Evolutionary conservation across 306 rosid genomes (phyloP), one percentile per base, ranked within the genome.

Genomic region (Erythrophleum fordii): DNA sequence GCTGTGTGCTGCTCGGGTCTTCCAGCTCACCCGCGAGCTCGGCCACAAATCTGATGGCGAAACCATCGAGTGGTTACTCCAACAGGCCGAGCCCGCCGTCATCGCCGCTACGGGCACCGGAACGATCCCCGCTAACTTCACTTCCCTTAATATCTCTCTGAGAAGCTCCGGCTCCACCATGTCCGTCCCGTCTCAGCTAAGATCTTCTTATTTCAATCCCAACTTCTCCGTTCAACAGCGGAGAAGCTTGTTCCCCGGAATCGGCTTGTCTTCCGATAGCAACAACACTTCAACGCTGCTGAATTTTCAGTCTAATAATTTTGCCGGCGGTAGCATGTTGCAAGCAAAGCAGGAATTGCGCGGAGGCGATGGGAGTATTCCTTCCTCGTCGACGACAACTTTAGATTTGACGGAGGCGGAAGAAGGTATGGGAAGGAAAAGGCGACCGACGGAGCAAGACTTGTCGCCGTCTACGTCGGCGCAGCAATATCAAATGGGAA

Each of bases 31-130:
- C 2, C 85, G 94, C 11, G 97, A 92, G 77, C 86, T 92, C 18
- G 97, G 97, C 4, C 97, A 92, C 82, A 92, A 92, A 83, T 92
- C 97, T 4, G 97, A 92, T n/a, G 97, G 97, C 0, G 97, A 92
- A 51, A 92, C 97, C 74, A 90, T 92, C 41, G 97, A 92, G 86
- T 92, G 97, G 97, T 83, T 92, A 0, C 97, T 92, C 52, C 97
- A 92, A 62, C 97, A 92, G 72, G 97, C 97, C 0, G 97, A 92
- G 55, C 97, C 97, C 0, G 85, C 97, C 0, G 94, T 92, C 80
- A 92, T 90, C 77, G 97, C 97, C 34, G 97, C 97, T 59, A 90
- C 94, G 0, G 97, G 97, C 2, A 90, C 97, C 1, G 97, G 97
- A 0, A 92, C 97, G 0, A 92, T 90, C 83, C 97, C 97, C 0